Percentiles rank a stretch among this genome's conserved stretches.
phyloP scores from a whole-genome alignment of 352 stramenopile genomes.

The Pythium aquatile region DNA sequence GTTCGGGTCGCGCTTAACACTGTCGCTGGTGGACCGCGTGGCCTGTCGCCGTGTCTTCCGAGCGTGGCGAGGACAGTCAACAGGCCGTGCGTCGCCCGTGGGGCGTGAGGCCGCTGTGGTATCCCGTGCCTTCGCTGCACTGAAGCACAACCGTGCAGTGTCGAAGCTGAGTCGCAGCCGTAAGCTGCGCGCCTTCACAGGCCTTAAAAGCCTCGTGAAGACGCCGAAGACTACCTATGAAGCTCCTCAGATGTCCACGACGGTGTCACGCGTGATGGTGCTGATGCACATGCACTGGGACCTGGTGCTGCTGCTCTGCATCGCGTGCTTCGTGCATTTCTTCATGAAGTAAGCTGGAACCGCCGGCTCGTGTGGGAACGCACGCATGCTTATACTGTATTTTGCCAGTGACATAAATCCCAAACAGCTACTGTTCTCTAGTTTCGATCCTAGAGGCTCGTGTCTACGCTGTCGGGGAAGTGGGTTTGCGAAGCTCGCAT shows the following conservation, averaged over 20 bases:
- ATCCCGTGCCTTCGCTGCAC: conserved; percentile 41
- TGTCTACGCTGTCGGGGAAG: background rate
- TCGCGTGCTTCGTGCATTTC: conserved; percentile 17
- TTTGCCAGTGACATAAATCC: conserved; percentile 5
- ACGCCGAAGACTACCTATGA: background rate
- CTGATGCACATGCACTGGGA: conserved; percentile 26
- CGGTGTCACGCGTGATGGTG: background rate
- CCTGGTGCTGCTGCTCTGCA: conserved; percentile 22
- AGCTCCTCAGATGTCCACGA: background rate
- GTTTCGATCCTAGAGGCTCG: background rate
- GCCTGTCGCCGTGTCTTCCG: conserved; percentile 33
- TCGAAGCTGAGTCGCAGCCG: conserved; percentile 32
- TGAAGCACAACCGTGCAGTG: conserved; percentile 36
- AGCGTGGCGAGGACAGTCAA: conserved; percentile 18
- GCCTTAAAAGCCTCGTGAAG: conserved; percentile 28
- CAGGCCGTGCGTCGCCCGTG: conserved; percentile 16
- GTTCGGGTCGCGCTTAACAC: conserved; percentile 5
- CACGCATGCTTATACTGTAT: conserved; percentile 4
- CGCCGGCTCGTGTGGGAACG: background rate
- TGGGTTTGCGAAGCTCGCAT: conserved; percentile 16
- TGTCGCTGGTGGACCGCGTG: conserved; percentile 16
- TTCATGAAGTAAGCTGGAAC: background rate
- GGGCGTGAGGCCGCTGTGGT: conserved; percentile 29
- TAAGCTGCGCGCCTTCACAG: conserved; percentile 48
- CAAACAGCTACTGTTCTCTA: background rate